These are phyloP conservation scores for Yamadazyma ubonensis DNA, from an alignment of 805 yeast genomes.

Conservation along the genomic window DNA sequence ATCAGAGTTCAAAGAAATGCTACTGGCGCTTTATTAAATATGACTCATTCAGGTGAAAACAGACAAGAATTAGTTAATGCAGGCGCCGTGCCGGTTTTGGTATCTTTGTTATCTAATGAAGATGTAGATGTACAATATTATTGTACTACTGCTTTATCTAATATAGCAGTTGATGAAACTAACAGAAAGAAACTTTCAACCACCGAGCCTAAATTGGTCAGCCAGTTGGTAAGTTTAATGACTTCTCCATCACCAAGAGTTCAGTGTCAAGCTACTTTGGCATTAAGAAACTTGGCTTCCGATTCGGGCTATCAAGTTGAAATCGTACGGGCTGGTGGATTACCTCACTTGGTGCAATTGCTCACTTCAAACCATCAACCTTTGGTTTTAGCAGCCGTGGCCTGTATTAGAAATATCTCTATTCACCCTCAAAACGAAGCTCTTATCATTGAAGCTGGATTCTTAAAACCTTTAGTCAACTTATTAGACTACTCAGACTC, in stretches of 20 bases:
- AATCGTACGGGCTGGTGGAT: slow-evolving; percentile 92
- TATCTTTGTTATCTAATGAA: slow-evolving; percentile 74
- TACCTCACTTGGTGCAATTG: slow-evolving; percentile 87
- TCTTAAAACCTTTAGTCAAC: slow-evolving; percentile 84
- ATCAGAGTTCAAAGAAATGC: slow-evolving; percentile 97
- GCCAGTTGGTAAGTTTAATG: slow-evolving; percentile 86
- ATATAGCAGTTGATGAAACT: slow-evolving; percentile 93
- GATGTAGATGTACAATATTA: slow-evolving; percentile 98
- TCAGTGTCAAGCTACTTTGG: slow-evolving; percentile 97
- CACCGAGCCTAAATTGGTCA: slow-evolving; percentile 88
- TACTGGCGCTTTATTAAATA: slow-evolving; percentile 94
- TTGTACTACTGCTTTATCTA: slow-evolving; percentile 95
- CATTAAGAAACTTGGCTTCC: slow-evolving; percentile 91
- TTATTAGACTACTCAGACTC: slow-evolving; percentile 81
- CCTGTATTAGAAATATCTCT: slow-evolving; percentile 95
- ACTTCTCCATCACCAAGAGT: slow-evolving; percentile 91
- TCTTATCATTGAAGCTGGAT: slow-evolving; percentile 94
- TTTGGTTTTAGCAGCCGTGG: slow-evolving; percentile 92
- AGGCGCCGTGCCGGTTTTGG: slow-evolving; percentile 96
- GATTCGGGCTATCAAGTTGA: slow-evolving; percentile 95
- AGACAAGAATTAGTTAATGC: slow-evolving; percentile 96
- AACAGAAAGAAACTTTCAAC: slow-evolving; percentile 86
- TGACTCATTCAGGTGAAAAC: slow-evolving; percentile 97
- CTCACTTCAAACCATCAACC: slow-evolving; percentile 90
- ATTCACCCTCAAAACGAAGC: slow-evolving; percentile 97